Evolutionary conservation across 2,329 filamentous ascomycete species (phyloP).

Genomic region (Aspergillus chevalieri): DNA sequence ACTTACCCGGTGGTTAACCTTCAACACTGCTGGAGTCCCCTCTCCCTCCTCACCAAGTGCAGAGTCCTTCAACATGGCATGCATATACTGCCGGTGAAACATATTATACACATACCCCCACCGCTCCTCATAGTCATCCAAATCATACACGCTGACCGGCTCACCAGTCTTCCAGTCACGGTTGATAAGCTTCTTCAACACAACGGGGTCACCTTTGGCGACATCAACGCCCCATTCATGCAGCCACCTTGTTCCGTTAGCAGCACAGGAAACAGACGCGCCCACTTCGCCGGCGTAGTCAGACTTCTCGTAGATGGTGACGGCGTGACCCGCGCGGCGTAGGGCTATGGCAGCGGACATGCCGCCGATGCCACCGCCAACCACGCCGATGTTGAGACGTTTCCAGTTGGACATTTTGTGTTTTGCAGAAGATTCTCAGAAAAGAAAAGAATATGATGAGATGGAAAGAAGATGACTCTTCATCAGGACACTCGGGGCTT

Average conservation of each 20-base stretch:
- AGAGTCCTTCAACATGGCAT: slow-evolving; percentile 58
- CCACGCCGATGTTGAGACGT: slow-evolving; percentile 41
- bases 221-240: slow-evolving; percentile 64
- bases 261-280: slow-evolving; percentile 61
- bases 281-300: slow-evolving; percentile 65
- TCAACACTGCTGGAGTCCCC: slow-evolving; percentile 48
- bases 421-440: slow-evolving; percentile 2
- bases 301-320: slow-evolving; percentile 60
- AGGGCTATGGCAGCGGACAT: slow-evolving; percentile 48
- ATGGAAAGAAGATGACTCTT: too few species aligned
- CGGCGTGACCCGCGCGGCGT: slow-evolving; percentile 48
- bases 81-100: slow-evolving; percentile 66
- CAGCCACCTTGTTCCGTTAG: slow-evolving; percentile 64
- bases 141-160: slow-evolving; percentile 57
- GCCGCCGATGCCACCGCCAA: slow-evolving; percentile 52
- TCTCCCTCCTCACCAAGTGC: slow-evolving; percentile 49
- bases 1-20: slow-evolving; percentile 50
- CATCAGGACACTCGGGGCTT: too few species aligned
- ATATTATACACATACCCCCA: slow-evolving; percentile 65
- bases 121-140: slow-evolving; percentile 58
- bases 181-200: slow-evolving; percentile 61
- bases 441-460: background rate
- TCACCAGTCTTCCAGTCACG: slow-evolving; percentile 65
- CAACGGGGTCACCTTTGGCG: slow-evolving; percentile 57
- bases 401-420: slow-evolving; percentile 34